Evolutionary conservation across 768 basidiomycete genomes (phyloP).

Genomic region (Artomyces pyxidatus): DNA sequence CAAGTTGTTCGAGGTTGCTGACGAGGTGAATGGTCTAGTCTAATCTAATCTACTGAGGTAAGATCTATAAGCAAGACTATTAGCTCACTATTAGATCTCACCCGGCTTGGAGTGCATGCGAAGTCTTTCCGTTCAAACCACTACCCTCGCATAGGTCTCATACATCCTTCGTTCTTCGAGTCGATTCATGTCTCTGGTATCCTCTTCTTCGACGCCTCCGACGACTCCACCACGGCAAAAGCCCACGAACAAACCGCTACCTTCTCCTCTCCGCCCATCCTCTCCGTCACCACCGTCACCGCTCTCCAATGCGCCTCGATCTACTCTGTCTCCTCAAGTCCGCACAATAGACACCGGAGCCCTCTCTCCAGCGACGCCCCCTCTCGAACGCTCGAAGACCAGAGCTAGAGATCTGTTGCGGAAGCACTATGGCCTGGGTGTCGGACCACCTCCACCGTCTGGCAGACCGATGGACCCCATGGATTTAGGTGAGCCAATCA

Average conservation of each 20-base stretch:
- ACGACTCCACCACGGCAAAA: slow-evolving; percentile 8
- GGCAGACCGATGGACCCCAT: slow-evolving; percentile 64
- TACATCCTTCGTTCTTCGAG: no score
- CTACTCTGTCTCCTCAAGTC: neutral
- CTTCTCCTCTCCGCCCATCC: slow-evolving; percentile 11
- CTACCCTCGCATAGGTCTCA: no score
- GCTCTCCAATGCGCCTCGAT: neutral
- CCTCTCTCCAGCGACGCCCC: slow-evolving; percentile 4
- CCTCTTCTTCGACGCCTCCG: neutral
- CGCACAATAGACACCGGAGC: neutral
- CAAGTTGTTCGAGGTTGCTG: no score
- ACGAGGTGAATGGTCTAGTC: no score
- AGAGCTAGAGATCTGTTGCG: slow-evolving; percentile 70
- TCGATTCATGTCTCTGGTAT: slow-evolving; percentile 11
- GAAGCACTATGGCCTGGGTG: slow-evolving; percentile 80
- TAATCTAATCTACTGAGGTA: no score
- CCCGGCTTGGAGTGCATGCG: no score
- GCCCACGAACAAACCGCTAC: slow-evolving; percentile 6
- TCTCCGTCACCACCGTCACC: slow-evolving; percentile 4
- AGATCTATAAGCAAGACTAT: no score
- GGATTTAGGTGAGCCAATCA: slow-evolving; percentile 71
- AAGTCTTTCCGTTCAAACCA: no score
- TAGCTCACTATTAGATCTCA: no score
- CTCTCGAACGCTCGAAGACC: slow-evolving; percentile 19
- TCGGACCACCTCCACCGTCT: slow-evolving; percentile 58